A percentile compares a stretch with the other conserved stretches of the same genome.
These are phyloP conservation scores for Schizophyllum commune DNA, from an alignment of 1,284 basidiomycete species.

Conservation along the genomic window DNA sequence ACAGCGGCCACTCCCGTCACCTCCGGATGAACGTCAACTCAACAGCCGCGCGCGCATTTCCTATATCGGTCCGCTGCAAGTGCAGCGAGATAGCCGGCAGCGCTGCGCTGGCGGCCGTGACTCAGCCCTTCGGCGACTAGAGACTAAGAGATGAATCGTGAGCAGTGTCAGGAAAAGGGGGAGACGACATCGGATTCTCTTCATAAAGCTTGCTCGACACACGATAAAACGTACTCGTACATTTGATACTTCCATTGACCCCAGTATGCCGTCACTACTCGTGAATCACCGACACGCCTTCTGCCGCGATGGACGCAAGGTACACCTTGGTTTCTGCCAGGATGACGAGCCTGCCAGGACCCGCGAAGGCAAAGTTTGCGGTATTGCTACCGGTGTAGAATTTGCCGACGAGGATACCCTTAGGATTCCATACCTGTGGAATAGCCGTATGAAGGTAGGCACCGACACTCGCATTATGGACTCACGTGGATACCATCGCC, in stretches of 20 bases:
- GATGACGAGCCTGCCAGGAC: slow-evolving; percentile 11
- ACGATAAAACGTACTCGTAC: background rate
- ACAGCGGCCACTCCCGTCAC: background rate
- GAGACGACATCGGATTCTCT: background rate
- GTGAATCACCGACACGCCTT: background rate
- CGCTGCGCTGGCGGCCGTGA: background rate
- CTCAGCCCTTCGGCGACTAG: background rate
- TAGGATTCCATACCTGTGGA: slow-evolving; percentile 50
- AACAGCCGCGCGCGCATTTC: background rate
- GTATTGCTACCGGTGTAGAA: slow-evolving; percentile 55
- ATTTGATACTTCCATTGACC: background rate
- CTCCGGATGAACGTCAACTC: background rate
- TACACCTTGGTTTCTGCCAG: slow-evolving; percentile 13
- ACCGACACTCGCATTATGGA: background rate
- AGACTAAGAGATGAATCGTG: background rate
- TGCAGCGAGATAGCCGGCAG: background rate
- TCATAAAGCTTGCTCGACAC: background rate
- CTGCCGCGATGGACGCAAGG: slow-evolving; percentile 12
- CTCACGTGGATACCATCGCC: slow-evolving; percentile 66
- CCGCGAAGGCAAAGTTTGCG: slow-evolving; percentile 47
- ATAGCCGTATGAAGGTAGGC: background rate
- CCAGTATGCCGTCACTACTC: background rate
- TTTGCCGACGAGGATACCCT: slow-evolving; percentile 65
- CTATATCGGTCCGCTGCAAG: background rate
- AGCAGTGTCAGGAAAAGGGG: background rate